Evolutionary conservation across 352 stramenopile genomes (phyloP).

Genomic region (Blastocystis sp.): DNA sequence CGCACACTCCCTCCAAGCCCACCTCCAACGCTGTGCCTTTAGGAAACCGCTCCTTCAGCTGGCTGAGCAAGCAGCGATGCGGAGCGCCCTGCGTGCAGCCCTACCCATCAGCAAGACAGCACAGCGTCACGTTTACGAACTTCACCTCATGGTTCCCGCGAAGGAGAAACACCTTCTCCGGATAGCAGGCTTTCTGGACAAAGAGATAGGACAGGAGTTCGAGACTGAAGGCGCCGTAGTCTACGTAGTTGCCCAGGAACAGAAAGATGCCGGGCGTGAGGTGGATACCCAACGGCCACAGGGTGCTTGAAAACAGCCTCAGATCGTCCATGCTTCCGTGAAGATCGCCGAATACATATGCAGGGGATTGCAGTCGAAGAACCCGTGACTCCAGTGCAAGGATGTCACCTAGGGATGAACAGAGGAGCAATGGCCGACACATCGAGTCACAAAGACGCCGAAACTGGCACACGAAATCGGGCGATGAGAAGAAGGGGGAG

Average conservation of each 20-base stretch:
- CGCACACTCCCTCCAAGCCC: too few relatives aligned
- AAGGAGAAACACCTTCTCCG: slow-evolving; percentile 81
- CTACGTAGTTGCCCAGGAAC: slow-evolving; percentile 89
- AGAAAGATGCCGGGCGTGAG: slow-evolving; percentile 89
- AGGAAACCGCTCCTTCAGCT: slow-evolving; percentile 81
- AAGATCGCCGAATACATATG: slow-evolving; percentile 89
- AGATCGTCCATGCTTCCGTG: slow-evolving; percentile 87
- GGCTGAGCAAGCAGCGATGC: slow-evolving; percentile 79
- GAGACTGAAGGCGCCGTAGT: slow-evolving; percentile 86
- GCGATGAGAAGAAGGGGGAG: slow-evolving; percentile 36
- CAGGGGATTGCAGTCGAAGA: slow-evolving; percentile 82
- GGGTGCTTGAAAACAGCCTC: slow-evolving; percentile 88
- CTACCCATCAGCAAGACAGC: slow-evolving; percentile 70
- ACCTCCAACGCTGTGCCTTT: slow-evolving; percentile 78
- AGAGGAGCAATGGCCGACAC: neutral
- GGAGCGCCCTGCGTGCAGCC: slow-evolving; percentile 84
- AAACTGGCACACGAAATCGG: slow-evolving; percentile 42
- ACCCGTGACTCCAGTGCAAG: slow-evolving; percentile 77
- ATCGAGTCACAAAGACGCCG: slow-evolving; percentile 51
- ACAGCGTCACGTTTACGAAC: slow-evolving; percentile 75
- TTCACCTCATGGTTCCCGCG: slow-evolving; percentile 84
- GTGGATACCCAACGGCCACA: slow-evolving; percentile 87
- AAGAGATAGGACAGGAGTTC: slow-evolving; percentile 87
- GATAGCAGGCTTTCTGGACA: slow-evolving; percentile 83
- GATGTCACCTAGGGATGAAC: slow-evolving; percentile 72